These are phyloP conservation scores for Tetrahymena elliotti DNA, from an alignment of 73 alveolate genomes.

Conservation along the genomic window DNA sequence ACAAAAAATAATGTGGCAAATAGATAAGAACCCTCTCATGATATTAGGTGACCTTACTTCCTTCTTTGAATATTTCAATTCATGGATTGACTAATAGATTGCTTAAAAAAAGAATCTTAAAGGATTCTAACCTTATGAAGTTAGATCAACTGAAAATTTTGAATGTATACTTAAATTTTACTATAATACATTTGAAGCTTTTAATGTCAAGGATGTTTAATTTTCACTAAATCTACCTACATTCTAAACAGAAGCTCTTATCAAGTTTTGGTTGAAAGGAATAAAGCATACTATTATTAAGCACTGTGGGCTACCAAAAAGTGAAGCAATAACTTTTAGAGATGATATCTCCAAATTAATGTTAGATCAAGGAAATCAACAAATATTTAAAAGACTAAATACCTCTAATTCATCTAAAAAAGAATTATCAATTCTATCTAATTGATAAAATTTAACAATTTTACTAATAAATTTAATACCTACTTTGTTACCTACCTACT, in stretches of 20 bases:
- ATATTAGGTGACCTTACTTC: background rate
- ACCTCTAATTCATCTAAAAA: background rate
- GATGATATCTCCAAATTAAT: background rate
- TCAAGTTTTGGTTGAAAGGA: background rate
- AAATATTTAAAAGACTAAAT: background rate
- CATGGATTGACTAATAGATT: background rate
- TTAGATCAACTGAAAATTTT: background rate
- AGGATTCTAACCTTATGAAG: background rate
- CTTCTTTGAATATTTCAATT: background rate
- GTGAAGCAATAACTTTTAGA: background rate
- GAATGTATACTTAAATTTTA: background rate
- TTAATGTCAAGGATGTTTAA: background rate
- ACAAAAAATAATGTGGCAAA: background rate
- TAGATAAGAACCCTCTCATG: background rate
- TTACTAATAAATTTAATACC: too few species aligned
- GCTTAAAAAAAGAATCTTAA: background rate
- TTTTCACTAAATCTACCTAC: background rate
- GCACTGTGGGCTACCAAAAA: background rate
- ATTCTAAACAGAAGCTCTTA: background rate
- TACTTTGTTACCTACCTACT: too few species aligned
- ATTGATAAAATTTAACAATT: background rate
- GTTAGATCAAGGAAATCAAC: background rate
- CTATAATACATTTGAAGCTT: background rate
- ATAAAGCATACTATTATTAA: background rate
- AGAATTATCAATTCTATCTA: background rate